These are phyloP conservation scores for Microdochium bolleyi DNA, from an alignment of 2,329 filamentous ascomycete genomes.

Conservation along the genomic window DNA sequence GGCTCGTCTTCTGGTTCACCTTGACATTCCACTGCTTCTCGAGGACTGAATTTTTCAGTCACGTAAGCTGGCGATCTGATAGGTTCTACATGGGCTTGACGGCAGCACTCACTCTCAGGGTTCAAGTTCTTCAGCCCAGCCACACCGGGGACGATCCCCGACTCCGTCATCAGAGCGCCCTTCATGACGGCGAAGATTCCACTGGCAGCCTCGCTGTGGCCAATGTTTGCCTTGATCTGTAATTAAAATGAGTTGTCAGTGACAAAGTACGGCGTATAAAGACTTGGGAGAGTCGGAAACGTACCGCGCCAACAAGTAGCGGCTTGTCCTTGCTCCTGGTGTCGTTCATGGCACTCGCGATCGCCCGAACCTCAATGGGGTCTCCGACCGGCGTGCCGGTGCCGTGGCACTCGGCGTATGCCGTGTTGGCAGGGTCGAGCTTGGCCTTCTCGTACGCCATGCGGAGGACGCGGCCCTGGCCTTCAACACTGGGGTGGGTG, in stretches of 20 bases:
- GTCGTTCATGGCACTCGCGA: constrained; percentile 5
- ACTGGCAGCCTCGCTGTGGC: constrained; percentile 15
- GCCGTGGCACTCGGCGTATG: constrained; percentile 14
- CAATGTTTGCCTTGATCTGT: constrained; percentile 13
- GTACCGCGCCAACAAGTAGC: constrained; percentile 10
- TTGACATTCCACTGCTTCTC: constrained; percentile 9
- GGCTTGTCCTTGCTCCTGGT: constrained; percentile 9
- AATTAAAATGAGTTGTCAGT: not conserved
- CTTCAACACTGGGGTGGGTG: constrained; percentile 14
- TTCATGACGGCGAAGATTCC: constrained; percentile 14
- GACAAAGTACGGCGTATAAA: not conserved
- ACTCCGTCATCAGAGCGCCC: constrained; percentile 1
- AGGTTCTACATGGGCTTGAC: not conserved
- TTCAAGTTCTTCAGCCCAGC: constrained; percentile 11
- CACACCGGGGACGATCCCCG: constrained; percentile 10
- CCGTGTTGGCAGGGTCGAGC: constrained; percentile 12
- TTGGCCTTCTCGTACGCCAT: constrained; percentile 11
- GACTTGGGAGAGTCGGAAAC: not conserved
- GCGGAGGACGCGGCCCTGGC: constrained; percentile 12
- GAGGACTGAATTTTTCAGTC: constrained; percentile 1
- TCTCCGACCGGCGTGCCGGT: constrained; percentile 16
- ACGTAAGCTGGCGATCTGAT: too few species aligned
- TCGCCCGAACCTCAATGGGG: constrained; percentile 13
- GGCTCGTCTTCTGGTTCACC: constrained; percentile 6
- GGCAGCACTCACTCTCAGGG: constrained; percentile 6